phyloP scores from a whole-genome alignment of 495 filamentous ascomycete genomes.

The Trichodelitschia bisporula region DNA sequence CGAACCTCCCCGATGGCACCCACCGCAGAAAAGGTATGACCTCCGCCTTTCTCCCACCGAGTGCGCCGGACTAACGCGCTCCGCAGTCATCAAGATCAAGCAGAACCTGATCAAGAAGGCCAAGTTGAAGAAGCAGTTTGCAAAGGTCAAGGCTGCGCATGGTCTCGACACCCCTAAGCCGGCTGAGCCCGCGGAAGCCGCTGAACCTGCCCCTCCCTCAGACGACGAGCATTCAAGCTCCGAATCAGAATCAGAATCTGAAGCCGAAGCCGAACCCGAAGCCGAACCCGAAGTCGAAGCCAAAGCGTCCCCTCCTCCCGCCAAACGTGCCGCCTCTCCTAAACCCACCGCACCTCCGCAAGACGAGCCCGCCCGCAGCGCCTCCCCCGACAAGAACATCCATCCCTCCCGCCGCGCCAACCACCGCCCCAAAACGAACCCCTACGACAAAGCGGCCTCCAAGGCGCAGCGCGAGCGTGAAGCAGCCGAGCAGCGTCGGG shows the following conservation, averaged over 20 bases:
- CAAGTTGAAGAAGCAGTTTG: constrained; percentile 81
- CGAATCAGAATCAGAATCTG: too few species aligned
- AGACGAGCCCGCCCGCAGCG: background rate
- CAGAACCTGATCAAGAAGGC: constrained; percentile 73
- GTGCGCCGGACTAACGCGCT: background rate
- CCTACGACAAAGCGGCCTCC: constrained; percentile 24
- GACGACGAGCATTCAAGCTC: too few species aligned
- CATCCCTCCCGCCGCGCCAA: background rate
- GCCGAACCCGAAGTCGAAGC: too few species aligned
- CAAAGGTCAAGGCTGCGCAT: constrained; percentile 73
- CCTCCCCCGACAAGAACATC: background rate
- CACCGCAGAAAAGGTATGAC: constrained; percentile 65
- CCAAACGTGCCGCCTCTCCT: too few species aligned
- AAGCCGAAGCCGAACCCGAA: too few species aligned
- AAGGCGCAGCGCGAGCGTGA: constrained; percentile 31
- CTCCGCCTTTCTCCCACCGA: background rate
- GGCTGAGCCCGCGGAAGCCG: too few species aligned
- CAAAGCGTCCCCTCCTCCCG: too few species aligned
- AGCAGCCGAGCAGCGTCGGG: constrained; percentile 29
- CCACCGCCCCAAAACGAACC: background rate
- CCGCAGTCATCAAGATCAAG: constrained; percentile 78
- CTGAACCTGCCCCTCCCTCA: too few species aligned
- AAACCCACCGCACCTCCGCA: too few species aligned
- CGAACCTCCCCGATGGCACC: constrained; percentile 77
- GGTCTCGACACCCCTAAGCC: too few species aligned